Evolutionary conservation across 768 basidiomycete species (phyloP).

Genomic region (Rhizopogon roseolus): DNA sequence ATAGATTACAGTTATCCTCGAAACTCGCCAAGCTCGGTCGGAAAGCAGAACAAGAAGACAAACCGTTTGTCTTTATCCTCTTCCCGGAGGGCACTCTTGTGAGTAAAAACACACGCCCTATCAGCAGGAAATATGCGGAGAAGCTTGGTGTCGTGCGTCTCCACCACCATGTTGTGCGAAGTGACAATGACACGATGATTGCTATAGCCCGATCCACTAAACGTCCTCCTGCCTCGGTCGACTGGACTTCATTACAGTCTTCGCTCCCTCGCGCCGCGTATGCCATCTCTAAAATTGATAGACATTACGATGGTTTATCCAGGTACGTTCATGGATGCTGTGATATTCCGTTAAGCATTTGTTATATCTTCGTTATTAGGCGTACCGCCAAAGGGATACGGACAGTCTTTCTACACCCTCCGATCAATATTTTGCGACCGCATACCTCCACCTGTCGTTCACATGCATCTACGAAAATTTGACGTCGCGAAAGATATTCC

Average conservation of each 20-base stretch:
- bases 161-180: constrained; percentile 1
- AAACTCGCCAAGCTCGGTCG: constrained; percentile 67
- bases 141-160: constrained; percentile 80
- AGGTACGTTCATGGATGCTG: constrained; percentile 38
- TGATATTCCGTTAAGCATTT: constrained; percentile 2
- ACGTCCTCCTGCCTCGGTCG: constrained; percentile 87
- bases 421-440: constrained; percentile 82
- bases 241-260: constrained; percentile 87
- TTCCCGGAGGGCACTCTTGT: constrained; percentile 97
- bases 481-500: constrained; percentile 64
- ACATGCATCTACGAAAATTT: constrained; percentile 83
- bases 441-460: constrained; percentile 77
- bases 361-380: constrained; percentile 35
- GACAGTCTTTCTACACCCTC: constrained; percentile 86
- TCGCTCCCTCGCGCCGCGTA: constrained; percentile 71
- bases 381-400: constrained; percentile 74
- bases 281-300: constrained; percentile 75
- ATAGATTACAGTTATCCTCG: constrained; percentile 60
- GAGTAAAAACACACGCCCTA: constrained; percentile 77
- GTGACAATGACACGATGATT: constrained; percentile 4
- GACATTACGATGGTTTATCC: constrained; percentile 93
- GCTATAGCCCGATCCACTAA: constrained; percentile 66
- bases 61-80: constrained; percentile 76
- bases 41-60: constrained; percentile 61
- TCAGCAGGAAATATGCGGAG: constrained; percentile 83